Base-by-base conservation (phyloP, 2,329 filamentous ascomycete genomes). In the Fusarium protoensiforme region DNA sequence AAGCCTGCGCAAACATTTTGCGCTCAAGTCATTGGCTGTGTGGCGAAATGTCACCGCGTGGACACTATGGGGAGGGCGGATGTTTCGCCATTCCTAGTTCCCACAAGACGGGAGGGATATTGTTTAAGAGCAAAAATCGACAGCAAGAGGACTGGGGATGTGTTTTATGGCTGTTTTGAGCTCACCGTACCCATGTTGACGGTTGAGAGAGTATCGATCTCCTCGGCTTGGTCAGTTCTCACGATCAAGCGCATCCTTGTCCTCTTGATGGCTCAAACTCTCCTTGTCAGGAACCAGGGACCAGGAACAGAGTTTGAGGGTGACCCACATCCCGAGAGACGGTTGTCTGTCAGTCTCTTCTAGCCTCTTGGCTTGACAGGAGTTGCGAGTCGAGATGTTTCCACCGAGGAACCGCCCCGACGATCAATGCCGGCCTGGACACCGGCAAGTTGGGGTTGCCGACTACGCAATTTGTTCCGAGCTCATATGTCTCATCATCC, bases 221-320 rank as follows among this genome's bases (percentile, higher is more conserved):
- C 11, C 11, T 14, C 11, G 7, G 7, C 27, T 31, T 18, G 33
- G 33, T 27, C 5, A 39, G 35, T 20, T 57, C 35, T 57, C 35
- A 27, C 20, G 35, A n/a, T 36, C 22, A 39, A 36, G 13, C 13
- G 22, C 16, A 57, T 27, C 51, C 22, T 57, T 5, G 54, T 29
- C 24, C 22, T 27, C 54, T 57, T 20, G 46, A 38, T 39, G 20
- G 31, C n/a, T n/a, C 33, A 63, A 53, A 38, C 33, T 24, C 35
- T 41, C 31, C 27, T 66, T 18, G 54, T 24, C 54, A 39, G 54
- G 31, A n/a, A 39, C 41, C 64, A 58, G 39, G 51, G 18, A 58
- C 60, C 59, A 58, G 60, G 51, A 58, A 63, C 59, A 57, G 51
- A 67, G 59, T 63, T 67, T 58, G 11, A 43, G 33, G 20, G 20